Conservation (phyloP, 2,329 filamentous ascomycete genomes). For the Cryphonectria parasitica region DNA sequence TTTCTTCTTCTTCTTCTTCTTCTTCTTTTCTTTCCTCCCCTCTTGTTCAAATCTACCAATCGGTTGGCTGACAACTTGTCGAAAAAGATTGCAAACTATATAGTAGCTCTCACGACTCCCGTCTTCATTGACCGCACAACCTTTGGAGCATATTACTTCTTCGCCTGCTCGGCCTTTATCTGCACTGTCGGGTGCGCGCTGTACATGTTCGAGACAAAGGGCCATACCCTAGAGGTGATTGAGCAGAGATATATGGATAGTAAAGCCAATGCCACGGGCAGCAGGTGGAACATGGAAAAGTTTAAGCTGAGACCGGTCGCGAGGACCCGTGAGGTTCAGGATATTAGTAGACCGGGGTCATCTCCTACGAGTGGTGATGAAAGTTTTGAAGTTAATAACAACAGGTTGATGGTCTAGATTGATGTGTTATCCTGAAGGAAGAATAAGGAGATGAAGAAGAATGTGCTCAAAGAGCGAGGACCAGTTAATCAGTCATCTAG, state of each 20-base stretch:
- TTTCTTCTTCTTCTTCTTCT: too few species aligned
- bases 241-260: conserved; percentile 33
- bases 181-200: conserved; percentile 42
- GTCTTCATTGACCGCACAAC: conserved; percentile 44
- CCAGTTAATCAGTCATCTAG: background rate
- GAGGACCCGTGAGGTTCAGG: conserved; percentile 2
- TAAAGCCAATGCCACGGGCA: conserved; percentile 9
- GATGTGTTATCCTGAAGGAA: background rate
- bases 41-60: too few species aligned
- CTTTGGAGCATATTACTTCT: conserved; percentile 51
- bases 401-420: background rate
- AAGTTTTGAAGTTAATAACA: background rate
- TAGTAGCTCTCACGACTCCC: conserved; percentile 50
- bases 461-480: background rate
- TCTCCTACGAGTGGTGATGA: background rate
- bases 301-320: conserved; percentile 18
- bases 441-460: background rate
- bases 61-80: background rate
- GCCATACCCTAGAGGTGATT: conserved; percentile 47
- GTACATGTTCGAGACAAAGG: conserved; percentile 49
- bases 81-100: conserved; percentile 46
- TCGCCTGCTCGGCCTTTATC: conserved; percentile 44
- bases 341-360: conserved; percentile 16
- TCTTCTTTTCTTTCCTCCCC: too few species aligned
- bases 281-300: conserved; percentile 18